phyloP scores from a whole-genome alignment of 345 rosid genomes.

The Cardamine resedifolia region DNA sequence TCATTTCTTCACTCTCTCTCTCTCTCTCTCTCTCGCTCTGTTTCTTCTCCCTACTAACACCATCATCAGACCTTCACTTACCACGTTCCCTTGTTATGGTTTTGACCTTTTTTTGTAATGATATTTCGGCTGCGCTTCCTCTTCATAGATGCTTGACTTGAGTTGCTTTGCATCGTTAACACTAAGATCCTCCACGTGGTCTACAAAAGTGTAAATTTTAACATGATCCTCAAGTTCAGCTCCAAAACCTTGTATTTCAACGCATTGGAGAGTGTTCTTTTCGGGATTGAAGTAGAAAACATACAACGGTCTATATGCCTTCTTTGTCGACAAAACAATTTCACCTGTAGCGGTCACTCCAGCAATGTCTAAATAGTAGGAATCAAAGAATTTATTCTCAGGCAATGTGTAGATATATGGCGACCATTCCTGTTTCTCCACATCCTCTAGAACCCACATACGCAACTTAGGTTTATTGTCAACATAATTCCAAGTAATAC shows the following conservation, averaged over 20 bases:
- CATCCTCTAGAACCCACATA: not conserved
- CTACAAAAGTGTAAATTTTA: not conserved
- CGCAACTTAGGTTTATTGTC: not conserved
- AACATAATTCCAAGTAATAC: not conserved
- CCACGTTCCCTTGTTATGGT: not conserved
- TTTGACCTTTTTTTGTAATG: not conserved
- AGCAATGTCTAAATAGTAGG: fast-evolving
- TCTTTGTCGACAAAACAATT: not conserved
- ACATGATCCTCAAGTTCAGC: no score
- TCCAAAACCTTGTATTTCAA: not conserved
- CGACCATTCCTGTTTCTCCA: not conserved
- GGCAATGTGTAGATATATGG: not conserved
- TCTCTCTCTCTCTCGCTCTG: no score
- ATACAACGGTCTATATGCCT: not conserved
- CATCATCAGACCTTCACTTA: not conserved
- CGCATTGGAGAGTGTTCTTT: not conserved
- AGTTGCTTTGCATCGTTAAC: not conserved
- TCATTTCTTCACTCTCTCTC: no score
- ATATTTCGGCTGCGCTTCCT: no score
- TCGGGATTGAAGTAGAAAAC: not conserved
- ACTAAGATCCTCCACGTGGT: not conserved
- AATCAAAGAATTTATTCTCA: not conserved
- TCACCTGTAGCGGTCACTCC: not conserved
- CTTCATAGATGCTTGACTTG: no score
- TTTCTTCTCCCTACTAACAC: not conserved